phyloP scores from a whole-genome alignment of 2,329 filamentous ascomycete species.

The Ceratocystis papillata region DNA sequence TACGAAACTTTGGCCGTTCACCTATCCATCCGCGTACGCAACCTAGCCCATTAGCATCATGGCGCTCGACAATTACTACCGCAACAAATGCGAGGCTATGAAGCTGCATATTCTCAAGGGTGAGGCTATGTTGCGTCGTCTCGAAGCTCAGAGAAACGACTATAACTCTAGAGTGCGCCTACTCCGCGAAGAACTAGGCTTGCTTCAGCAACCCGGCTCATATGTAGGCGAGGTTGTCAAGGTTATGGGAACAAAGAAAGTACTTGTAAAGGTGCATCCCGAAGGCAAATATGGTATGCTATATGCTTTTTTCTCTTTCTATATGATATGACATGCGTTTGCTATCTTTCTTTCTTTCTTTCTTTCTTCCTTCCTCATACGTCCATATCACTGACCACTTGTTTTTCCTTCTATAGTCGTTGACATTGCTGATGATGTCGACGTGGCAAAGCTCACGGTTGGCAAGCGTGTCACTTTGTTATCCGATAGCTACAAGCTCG shows the following conservation, averaged over 20 bases:
- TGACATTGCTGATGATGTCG: slow-evolving; percentile 86
- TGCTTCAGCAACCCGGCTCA: slow-evolving; percentile 92
- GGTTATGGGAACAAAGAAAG: slow-evolving; percentile 99
- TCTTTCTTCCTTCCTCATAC: slow-evolving; percentile 21
- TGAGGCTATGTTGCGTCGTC: slow-evolving; percentile 82
- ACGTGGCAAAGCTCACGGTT: slow-evolving; percentile 88
- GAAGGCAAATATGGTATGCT: slow-evolving; percentile 96
- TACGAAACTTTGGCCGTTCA: background rate
- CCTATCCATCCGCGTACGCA: background rate
- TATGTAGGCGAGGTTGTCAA: slow-evolving; percentile 99
- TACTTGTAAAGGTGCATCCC: slow-evolving; percentile 95
- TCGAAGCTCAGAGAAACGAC: slow-evolving; percentile 97
- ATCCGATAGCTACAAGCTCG: slow-evolving; percentile 95
- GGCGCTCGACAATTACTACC: slow-evolving; percentile 98
- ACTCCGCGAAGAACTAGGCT: slow-evolving; percentile 84
- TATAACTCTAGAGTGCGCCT: slow-evolving; percentile 97
- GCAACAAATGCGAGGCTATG: slow-evolving; percentile 99
- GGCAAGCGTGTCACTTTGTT: slow-evolving; percentile 95
- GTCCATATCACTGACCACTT: background rate
- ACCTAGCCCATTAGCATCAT: slow-evolving; percentile 42
- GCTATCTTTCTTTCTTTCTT: background rate
- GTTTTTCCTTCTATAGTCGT: slow-evolving; percentile 54
- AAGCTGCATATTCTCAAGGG: slow-evolving; percentile 99
- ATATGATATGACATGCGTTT: background rate
- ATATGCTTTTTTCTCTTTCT: background rate